Percentiles rank a stretch among this genome's conserved stretches.
Evolutionary conservation across 2,329 filamentous ascomycete species (phyloP).

Genomic region (Oidium heveae): DNA sequence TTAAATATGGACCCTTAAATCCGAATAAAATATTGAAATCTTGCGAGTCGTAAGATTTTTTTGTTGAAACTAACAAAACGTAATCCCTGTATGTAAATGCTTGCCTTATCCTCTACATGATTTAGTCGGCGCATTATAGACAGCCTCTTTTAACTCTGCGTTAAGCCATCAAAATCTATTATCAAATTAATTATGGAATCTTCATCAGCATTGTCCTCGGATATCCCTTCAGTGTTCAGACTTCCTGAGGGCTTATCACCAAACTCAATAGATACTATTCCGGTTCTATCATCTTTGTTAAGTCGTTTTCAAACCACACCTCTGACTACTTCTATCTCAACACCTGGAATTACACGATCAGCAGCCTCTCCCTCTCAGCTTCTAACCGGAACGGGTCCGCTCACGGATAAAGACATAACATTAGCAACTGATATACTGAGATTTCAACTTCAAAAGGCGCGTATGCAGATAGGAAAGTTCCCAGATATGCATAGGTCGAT

Average conservation of each 20-base stretch:
- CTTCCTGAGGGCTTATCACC: conserved; percentile 43
- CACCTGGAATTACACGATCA: conserved; percentile 8
- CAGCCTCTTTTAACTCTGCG: too few relatives aligned
- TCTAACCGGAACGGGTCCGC: conserved; percentile 8
- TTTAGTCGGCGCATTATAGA: too few relatives aligned
- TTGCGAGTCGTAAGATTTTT: too few relatives aligned
- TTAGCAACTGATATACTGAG: conserved; percentile 56
- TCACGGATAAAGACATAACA: conserved; percentile 44
- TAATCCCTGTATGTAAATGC: too few relatives aligned
- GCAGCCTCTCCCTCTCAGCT: conserved; percentile 16
- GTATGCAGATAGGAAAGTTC: conserved; percentile 35
- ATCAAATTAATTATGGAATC: conserved; percentile 3
- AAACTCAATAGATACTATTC: conserved; percentile 64
- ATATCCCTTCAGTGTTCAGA: conserved; percentile 11
- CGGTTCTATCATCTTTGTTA: conserved; percentile 56
- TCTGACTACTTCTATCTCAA: conserved; percentile 13
- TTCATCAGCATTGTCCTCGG: conserved; percentile 1
- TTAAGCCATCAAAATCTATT: too few relatives aligned
- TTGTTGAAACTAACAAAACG: too few relatives aligned
- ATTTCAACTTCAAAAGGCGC: conserved; percentile 59
- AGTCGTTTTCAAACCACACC: conserved; percentile 36
- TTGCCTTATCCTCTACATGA: too few relatives aligned
- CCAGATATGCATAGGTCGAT: conserved; percentile 44
- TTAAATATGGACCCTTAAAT: too few relatives aligned
- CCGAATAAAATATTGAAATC: too few relatives aligned